These are phyloP conservation scores for Aspergillus chevalieri DNA, from an alignment of 2,329 filamentous ascomycete genomes.

Conservation along the genomic window DNA sequence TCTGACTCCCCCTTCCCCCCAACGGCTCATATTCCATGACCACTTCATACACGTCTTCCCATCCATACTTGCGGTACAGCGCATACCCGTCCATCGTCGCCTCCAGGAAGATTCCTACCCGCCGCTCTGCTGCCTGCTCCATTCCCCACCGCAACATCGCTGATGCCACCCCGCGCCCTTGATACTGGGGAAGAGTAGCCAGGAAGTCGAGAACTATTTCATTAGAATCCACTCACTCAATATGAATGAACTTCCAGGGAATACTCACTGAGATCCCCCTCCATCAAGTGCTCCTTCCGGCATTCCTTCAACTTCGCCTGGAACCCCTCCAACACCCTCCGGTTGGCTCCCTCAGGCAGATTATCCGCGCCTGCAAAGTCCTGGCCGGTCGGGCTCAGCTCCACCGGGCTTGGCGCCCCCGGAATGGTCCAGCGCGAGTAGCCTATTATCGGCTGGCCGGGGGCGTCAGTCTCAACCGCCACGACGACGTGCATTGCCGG, in stretches of 20 bases:
- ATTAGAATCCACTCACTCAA: background rate
- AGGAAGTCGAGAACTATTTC: background rate
- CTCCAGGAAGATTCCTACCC: background rate
- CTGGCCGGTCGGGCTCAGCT: background rate
- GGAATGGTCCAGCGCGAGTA: background rate
- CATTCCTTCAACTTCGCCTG: background rate
- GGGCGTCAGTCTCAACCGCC: background rate
- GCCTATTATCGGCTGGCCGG: background rate
- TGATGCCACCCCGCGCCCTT: background rate
- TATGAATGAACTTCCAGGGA: background rate
- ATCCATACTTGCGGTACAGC: background rate
- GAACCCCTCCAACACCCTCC: background rate
- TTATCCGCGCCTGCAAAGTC: background rate
- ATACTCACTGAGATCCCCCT: background rate
- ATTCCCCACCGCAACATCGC: conserved; percentile 1
- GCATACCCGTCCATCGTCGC: background rate
- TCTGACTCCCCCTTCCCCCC: background rate
- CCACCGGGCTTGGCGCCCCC: background rate
- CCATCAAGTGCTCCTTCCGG: background rate
- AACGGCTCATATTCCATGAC: background rate
- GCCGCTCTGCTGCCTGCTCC: background rate
- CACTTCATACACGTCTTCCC: background rate
- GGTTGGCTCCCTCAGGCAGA: background rate
- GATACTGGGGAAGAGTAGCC: background rate
- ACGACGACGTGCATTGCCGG: background rate